Base-by-base conservation (phyloP, 305 asterid species). In the Solanum hybrid region DNA sequence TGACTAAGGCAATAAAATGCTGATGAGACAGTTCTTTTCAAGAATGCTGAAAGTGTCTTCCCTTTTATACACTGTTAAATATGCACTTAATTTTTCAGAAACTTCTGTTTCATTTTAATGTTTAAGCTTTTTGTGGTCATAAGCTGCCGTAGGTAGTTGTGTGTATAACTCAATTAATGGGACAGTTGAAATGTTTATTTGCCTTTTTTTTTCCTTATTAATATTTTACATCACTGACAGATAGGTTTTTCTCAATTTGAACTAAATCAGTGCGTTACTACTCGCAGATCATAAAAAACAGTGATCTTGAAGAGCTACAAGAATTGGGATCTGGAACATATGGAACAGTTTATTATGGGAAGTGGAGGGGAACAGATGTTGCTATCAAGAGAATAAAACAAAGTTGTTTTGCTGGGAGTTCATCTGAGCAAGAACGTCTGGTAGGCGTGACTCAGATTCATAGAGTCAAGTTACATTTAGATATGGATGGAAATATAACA, bases 281-380 rank as follows among this genome's bases (percentile, higher is more conserved):
- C 89, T 84, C 75, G 91, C 94, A 97, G 99, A 97, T 96, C 89
- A 96, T 96, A 86, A 93, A 89, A 91, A 95, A 96, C 89, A 86
- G 92, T 89, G 99, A 97, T 92, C 96, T 97, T 91, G 99, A 96
- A 92, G 98, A 97, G 86, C 93, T 92, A 90, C 97, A 91, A 76
- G 99, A 97, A 93, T 92, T 97, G 87, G 99, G 99, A 89, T 95
- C 98, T 26, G 99, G 99, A 87, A 97, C 99, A 71, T 97, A 90
- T 92, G 99, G 99, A 66, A 97, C 98, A 40, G 99, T 97, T 19
- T 96, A 92, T 92, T 97, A 96, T 92, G 99, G 99, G 78, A 97
- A 94, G 87, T 97, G 99, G 99, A 94, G 99, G 92, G 98, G 99
- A 91, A 96, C 99, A 51, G 98, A 95, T 94, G 97, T 96, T 89